Evolutionary conservation across 2,329 filamentous ascomycete species (phyloP).

Genomic region (Xylaria sp.): DNA sequence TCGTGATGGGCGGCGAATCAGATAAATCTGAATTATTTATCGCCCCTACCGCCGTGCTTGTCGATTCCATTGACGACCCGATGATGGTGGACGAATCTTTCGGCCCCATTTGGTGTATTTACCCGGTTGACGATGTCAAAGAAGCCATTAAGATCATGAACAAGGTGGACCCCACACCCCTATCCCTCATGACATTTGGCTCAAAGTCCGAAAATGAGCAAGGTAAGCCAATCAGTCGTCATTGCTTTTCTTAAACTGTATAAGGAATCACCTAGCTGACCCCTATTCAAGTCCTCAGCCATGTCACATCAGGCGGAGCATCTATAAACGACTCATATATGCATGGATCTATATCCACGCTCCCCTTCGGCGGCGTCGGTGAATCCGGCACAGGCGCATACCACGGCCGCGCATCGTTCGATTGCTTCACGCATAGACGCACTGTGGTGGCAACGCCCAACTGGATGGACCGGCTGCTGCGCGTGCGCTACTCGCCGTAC

Average conservation of each 20-base stretch:
- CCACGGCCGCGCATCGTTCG: slow-evolving; percentile 79
- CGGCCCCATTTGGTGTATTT: slow-evolving; percentile 87
- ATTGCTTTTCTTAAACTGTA: background rate
- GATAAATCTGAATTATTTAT: slow-evolving; percentile 86
- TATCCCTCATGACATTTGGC: slow-evolving; percentile 88
- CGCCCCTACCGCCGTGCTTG: slow-evolving; percentile 90
- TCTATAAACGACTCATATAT: slow-evolving; percentile 74
- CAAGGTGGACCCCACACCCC: slow-evolving; percentile 81
- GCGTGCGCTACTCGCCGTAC: slow-evolving; percentile 76
- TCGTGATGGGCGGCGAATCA: slow-evolving; percentile 85
- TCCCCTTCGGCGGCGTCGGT: slow-evolving; percentile 87
- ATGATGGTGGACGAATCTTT: slow-evolving; percentile 89
- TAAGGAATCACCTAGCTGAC: slow-evolving; percentile 12
- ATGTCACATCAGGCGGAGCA: slow-evolving; percentile 75
- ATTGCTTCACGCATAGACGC: slow-evolving; percentile 61
- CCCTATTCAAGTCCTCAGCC: slow-evolving; percentile 60
- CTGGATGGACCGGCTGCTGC: slow-evolving; percentile 75
- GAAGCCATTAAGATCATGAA: slow-evolving; percentile 87
- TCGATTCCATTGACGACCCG: slow-evolving; percentile 78
- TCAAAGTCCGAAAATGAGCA: slow-evolving; percentile 80
- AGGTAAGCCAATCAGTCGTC: slow-evolving; percentile 58
- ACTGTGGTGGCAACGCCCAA: slow-evolving; percentile 69
- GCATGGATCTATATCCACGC: slow-evolving; percentile 75
- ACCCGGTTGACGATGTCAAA: slow-evolving; percentile 82
- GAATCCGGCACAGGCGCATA: slow-evolving; percentile 81